Percentiles rank a stretch among this genome's conserved stretches.
Evolutionary conservation across 305 asterid species (phyloP).

Genomic region (Fraxinus xanthoxyloides): DNA sequence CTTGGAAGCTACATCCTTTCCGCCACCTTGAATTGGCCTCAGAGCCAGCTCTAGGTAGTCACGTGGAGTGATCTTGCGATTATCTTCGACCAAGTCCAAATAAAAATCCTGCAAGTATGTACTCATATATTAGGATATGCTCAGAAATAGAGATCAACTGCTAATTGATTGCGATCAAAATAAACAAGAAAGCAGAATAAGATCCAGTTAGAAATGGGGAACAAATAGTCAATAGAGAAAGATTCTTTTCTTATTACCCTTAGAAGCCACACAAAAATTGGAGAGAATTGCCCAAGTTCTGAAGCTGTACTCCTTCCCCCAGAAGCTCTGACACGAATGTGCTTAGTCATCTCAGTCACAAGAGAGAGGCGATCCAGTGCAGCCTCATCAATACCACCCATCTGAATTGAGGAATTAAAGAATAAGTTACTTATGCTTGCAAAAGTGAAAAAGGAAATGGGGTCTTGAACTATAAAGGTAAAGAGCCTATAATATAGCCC

Average conservation of each 20-base stretch:
- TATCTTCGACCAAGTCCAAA: constrained; percentile 82
- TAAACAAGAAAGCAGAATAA: not conserved
- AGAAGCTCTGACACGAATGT: constrained; percentile 90
- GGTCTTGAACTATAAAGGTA: not conserved
- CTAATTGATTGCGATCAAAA: not conserved
- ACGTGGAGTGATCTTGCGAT: constrained; percentile 86
- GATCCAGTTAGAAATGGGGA: not conserved
- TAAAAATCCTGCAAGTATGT: constrained; percentile 76
- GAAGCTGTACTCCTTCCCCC: constrained; percentile 78
- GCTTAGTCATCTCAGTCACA: constrained; percentile 99
- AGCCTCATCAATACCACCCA: constrained; percentile 99
- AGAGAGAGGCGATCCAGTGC: constrained; percentile 95
- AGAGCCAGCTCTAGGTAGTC: constrained; percentile 94
- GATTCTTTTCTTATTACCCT: constrained; percentile 55
- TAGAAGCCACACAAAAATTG: constrained; percentile 93
- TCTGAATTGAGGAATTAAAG: constrained; percentile 42
- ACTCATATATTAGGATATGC: constrained; percentile 18
- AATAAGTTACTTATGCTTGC: not conserved
- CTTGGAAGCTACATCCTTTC: constrained; percentile 77
- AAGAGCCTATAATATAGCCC: not conserved
- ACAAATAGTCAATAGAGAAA: not conserved
- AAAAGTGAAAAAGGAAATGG: not conserved
- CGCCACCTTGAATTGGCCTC: constrained; percentile 72
- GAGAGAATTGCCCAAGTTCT: constrained; percentile 94
- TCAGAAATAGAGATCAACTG: not conserved